Evolutionary conservation across 1,284 basidiomycete species (phyloP).

Genomic region (Papiliotrema flavescens): DNA sequence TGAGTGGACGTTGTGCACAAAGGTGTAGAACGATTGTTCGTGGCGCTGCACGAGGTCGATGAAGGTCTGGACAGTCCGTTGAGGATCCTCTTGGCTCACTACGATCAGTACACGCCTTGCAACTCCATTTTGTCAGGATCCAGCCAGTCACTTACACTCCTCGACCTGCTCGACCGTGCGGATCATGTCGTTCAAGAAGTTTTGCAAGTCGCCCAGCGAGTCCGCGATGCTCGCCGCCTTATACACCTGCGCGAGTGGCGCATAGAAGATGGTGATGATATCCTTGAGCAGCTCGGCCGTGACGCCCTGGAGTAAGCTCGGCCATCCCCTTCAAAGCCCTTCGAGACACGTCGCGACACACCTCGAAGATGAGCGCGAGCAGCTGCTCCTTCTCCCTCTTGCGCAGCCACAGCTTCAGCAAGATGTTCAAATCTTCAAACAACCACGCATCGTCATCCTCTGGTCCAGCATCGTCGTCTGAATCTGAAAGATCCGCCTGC

Average conservation of each 20-base stretch:
- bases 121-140: neutral
- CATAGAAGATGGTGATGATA: conserved; percentile 98
- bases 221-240: conserved; percentile 96
- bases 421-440: conserved; percentile 79
- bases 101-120: neutral
- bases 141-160: conserved; percentile 62
- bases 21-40: conserved; percentile 91
- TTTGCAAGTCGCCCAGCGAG: conserved; percentile 86
- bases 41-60: conserved; percentile 91
- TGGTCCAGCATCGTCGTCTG: conserved; percentile 89
- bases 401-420: conserved; percentile 71
- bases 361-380: conserved; percentile 93
- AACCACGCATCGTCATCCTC: conserved; percentile 91
- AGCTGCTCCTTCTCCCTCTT: conserved; percentile 88
- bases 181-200: conserved; percentile 93
- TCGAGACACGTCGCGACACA: conserved; percentile 44
- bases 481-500: conserved; percentile 65
- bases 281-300: conserved; percentile 95
- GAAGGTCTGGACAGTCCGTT: conserved; percentile 84
- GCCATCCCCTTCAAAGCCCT: too few species aligned
- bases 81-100: conserved; percentile 82
- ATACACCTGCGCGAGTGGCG: conserved; percentile 97
- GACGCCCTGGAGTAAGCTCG: conserved; percentile 60
- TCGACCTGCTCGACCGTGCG: conserved; percentile 89
- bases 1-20: conserved; percentile 97